Evolutionary conservation across 116 monocot species (phyloP).

Genomic region (Papilionanthe hybrid): DNA sequence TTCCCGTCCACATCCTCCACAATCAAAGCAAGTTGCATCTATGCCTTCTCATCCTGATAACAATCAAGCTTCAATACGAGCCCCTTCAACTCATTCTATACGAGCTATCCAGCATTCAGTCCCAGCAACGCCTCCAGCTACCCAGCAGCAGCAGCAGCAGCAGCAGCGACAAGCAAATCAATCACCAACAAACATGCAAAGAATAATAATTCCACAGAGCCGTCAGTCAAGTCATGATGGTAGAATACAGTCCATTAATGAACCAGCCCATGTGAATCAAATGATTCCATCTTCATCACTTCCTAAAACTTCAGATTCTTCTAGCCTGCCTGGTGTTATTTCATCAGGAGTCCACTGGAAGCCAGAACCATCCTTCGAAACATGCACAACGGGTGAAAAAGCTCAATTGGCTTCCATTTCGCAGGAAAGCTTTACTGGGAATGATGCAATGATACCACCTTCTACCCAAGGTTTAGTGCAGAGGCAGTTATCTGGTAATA

Average conservation of each 20-base stretch:
- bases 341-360: constrained; percentile 48
- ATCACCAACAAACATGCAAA: constrained; percentile 40
- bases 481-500: constrained; percentile 43
- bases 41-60: constrained; percentile 38
- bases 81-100: constrained; percentile 28
- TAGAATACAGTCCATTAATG: constrained; percentile 20
- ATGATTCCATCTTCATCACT: constrained; percentile 21
- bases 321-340: constrained; percentile 18
- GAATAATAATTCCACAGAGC: constrained; percentile 56
- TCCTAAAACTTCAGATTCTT: constrained; percentile 38
- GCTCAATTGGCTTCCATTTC: constrained; percentile 29
- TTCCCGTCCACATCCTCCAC: constrained; percentile 23
- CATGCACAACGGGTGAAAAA: constrained; percentile 13
- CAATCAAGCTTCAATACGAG: constrained; percentile 37
- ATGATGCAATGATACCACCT: constrained; percentile 29
- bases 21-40: constrained; percentile 39
- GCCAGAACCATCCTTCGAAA: constrained; percentile 42
- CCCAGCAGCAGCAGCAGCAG: constrained; percentile 30
- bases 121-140: constrained; percentile 8
- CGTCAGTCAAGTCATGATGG: constrained; percentile 42
- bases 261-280: constrained; percentile 40
- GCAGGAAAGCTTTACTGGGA: constrained; percentile 37
- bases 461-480: constrained; percentile 39
- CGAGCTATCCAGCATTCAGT: constrained; percentile 38
- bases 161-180: constrained; percentile 44